Conservation (phyloP, 2,329 filamentous ascomycete genomes). For the Shiraia sp. region DNA sequence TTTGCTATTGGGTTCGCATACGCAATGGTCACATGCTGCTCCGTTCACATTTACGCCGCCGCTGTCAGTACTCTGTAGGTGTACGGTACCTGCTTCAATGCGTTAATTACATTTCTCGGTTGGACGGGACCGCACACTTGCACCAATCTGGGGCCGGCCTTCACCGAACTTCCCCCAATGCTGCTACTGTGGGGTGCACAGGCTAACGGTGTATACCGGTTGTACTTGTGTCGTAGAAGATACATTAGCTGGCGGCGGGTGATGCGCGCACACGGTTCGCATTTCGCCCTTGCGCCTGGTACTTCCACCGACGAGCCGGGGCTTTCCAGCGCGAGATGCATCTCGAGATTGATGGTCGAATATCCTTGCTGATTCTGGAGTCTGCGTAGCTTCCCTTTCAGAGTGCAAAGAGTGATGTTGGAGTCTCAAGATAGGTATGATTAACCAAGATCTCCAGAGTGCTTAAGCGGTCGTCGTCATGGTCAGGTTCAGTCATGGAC, state of each 20-base stretch:
- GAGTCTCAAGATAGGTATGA: not conserved
- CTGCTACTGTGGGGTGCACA: not conserved
- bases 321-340: slow-evolving; percentile 1
- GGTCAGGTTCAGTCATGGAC: not conserved
- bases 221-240: not conserved
- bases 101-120: slow-evolving; percentile 5
- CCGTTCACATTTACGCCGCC: slow-evolving; percentile 1
- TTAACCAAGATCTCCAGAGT: not conserved
- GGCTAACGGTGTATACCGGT: slow-evolving; percentile 1
- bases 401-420: not conserved
- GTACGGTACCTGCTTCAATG: slow-evolving; percentile 7
- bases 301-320: slow-evolving; percentile 2
- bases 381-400: not conserved
- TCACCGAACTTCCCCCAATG: slow-evolving; percentile 1
- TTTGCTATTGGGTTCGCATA: slow-evolving; percentile 4
- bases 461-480: not conserved
- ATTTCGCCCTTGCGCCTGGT: slow-evolving; percentile 5
- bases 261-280: slow-evolving; percentile 2
- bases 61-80: slow-evolving; percentile 2
- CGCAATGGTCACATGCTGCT: slow-evolving; percentile 4
- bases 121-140: not conserved
- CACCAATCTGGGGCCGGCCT: not conserved
- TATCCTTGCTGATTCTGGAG: not conserved
- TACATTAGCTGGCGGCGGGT: slow-evolving; percentile 1
- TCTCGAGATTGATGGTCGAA: slow-evolving; percentile 1